These are phyloP conservation scores for Cafeteria roenbergensis DNA, from an alignment of 108 stramenopile species.

Conservation along the genomic window DNA sequence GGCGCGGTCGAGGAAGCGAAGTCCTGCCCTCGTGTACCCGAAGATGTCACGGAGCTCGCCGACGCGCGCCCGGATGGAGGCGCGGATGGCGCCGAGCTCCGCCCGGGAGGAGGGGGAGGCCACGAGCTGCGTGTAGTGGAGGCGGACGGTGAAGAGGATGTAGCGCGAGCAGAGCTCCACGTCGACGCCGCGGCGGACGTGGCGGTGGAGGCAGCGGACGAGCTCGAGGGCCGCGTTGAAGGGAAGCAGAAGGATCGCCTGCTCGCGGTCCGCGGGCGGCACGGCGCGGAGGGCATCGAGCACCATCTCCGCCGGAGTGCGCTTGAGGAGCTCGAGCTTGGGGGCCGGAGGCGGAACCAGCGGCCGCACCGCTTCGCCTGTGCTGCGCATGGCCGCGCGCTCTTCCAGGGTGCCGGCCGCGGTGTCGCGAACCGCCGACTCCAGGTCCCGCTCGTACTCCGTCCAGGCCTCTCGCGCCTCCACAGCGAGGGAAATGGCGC, in stretches of 20 bases:
- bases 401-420: slow-evolving; percentile 30
- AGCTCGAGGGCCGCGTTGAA: slow-evolving; percentile 58
- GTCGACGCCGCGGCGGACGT: slow-evolving; percentile 49
- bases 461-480: slow-evolving; percentile 53
- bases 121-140: slow-evolving; percentile 37
- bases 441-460: slow-evolving; percentile 18
- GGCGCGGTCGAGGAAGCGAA: too few relatives aligned
- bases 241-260: slow-evolving; percentile 70
- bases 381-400: slow-evolving; percentile 24
- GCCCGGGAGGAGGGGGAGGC: too few relatives aligned
- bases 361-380: slow-evolving; percentile 11
- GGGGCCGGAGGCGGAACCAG: slow-evolving; percentile 45
- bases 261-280: slow-evolving; percentile 77
- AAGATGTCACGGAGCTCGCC: too few relatives aligned
- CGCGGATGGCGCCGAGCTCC: too few relatives aligned
- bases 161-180: slow-evolving; percentile 62
- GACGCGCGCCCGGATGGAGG: too few relatives aligned
- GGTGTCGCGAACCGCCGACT: slow-evolving; percentile 12
- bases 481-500: slow-evolving; percentile 73
- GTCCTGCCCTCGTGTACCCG: too few relatives aligned
- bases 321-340: slow-evolving; percentile 53
- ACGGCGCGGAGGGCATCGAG: slow-evolving; percentile 63
- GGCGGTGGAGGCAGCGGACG: slow-evolving; percentile 54
- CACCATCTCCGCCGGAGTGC: slow-evolving; percentile 67
- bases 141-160: slow-evolving; percentile 56